phyloP scores from a whole-genome alignment of 768 basidiomycete species.

The Brasilioporus rufonigricans region DNA sequence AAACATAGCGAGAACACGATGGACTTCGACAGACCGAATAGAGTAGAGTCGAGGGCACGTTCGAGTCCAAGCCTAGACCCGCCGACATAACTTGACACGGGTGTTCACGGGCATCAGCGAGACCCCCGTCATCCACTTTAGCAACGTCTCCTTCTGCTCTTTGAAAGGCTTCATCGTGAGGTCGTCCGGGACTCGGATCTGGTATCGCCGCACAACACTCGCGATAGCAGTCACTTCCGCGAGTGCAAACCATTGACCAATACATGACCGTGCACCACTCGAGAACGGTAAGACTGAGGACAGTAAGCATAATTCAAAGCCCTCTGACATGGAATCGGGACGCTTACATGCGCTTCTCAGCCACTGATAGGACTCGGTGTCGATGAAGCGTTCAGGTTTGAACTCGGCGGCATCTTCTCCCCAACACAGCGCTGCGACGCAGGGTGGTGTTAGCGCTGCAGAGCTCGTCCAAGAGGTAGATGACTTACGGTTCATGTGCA shows the following conservation, averaged over 20 bases:
- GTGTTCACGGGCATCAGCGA: slow-evolving; percentile 35
- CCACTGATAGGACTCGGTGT: slow-evolving; percentile 48
- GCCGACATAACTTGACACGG: slow-evolving; percentile 22
- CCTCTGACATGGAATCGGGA: not conserved
- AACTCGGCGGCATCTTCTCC: slow-evolving; percentile 45
- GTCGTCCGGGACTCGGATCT: slow-evolving; percentile 39
- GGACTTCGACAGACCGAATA: no score
- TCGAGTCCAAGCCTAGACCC: slow-evolving; percentile 2
- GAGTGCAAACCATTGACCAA: slow-evolving; percentile 49
- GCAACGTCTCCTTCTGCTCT: slow-evolving; percentile 34
- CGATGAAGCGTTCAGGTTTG: slow-evolving; percentile 50
- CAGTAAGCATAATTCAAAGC: not conserved
- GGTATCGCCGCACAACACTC: slow-evolving; percentile 41
- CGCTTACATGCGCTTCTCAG: slow-evolving; percentile 33
- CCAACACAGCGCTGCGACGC: slow-evolving; percentile 44
- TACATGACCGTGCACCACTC: slow-evolving; percentile 43
- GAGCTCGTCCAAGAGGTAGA: not conserved
- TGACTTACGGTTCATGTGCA: slow-evolving; percentile 46
- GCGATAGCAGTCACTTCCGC: slow-evolving; percentile 43
- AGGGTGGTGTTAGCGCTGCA: not conserved
- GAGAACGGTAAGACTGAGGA: slow-evolving; percentile 43
- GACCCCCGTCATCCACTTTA: slow-evolving; percentile 38
- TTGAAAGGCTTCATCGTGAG: slow-evolving; percentile 27
- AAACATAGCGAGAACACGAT: no score
- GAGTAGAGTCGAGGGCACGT: no score